Conservation (phyloP, 2,329 filamentous ascomycete species). For the Alternaria infectoria region DNA sequence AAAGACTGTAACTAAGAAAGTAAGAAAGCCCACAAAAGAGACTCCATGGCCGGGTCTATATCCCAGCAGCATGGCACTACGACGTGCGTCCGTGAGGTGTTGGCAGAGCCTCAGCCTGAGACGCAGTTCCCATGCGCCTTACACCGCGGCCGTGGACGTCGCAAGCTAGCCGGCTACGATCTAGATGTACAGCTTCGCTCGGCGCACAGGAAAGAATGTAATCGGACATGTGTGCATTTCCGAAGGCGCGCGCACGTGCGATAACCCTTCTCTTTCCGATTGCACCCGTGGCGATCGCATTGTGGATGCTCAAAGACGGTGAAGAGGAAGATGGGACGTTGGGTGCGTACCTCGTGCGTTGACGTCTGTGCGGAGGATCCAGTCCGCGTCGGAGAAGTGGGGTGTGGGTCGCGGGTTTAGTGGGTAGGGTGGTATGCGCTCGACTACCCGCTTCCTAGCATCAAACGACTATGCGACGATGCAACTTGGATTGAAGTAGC, state of each 20-base stretch:
- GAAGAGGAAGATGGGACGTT: slow-evolving; percentile 10
- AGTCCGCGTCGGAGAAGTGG: slow-evolving; percentile 15
- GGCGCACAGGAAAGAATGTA: slow-evolving; percentile 9
- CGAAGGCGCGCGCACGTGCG: slow-evolving; percentile 11
- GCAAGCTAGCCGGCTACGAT: slow-evolving; percentile 31
- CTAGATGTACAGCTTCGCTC: slow-evolving; percentile 20
- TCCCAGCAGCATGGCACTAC: slow-evolving; percentile 5
- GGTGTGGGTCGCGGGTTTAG: slow-evolving; percentile 18
- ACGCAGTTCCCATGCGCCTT: slow-evolving; percentile 15
- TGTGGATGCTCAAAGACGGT: slow-evolving; percentile 5
- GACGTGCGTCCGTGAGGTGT: slow-evolving; percentile 6
- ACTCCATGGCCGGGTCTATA: slow-evolving; percentile 6
- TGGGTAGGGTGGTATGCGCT: slow-evolving; percentile 5
- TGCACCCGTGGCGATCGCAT: slow-evolving; percentile 7
- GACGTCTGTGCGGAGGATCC: slow-evolving; percentile 13
- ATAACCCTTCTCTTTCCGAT: slow-evolving; percentile 12
- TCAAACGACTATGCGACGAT: slow-evolving; percentile 4
- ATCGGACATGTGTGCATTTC: slow-evolving; percentile 7
- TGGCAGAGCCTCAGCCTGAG: slow-evolving; percentile 21
- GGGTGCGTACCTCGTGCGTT: slow-evolving; percentile 14
- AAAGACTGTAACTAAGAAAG: slow-evolving; percentile 3
- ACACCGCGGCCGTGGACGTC: slow-evolving; percentile 35
- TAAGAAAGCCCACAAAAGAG: slow-evolving; percentile 4
- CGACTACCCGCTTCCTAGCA: neutral
- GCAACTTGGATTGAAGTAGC: neutral